Evolutionary conservation across 768 basidiomycete genomes (phyloP).

Genomic region (Dentipellis sp.): DNA sequence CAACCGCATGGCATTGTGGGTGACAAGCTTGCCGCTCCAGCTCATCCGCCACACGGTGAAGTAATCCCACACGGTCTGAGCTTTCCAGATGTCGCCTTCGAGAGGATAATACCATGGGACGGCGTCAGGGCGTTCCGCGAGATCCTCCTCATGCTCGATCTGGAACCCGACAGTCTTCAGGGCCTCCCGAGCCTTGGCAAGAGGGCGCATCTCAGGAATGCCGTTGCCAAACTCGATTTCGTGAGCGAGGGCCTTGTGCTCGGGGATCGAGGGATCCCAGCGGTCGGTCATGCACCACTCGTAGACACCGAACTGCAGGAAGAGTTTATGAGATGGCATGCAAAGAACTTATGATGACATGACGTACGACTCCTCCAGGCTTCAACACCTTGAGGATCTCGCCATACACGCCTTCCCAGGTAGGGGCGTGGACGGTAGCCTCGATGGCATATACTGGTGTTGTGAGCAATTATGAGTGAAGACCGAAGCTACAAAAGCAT

Average conservation of each 20-base stretch:
- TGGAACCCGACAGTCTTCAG: slow-evolving; percentile 78
- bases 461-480: slow-evolving; percentile 1
- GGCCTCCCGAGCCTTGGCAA: slow-evolving; percentile 62
- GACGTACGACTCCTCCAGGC: slow-evolving; percentile 85
- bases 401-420: slow-evolving; percentile 91
- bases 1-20: slow-evolving; percentile 67
- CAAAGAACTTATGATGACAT: neutral
- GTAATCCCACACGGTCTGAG: slow-evolving; percentile 90
- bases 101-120: slow-evolving; percentile 96
- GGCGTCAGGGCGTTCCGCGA: slow-evolving; percentile 73
- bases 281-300: slow-evolving; percentile 98
- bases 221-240: slow-evolving; percentile 92
- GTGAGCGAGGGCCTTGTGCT: slow-evolving; percentile 88
- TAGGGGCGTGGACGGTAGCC: slow-evolving; percentile 93
- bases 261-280: slow-evolving; percentile 80
- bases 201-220: slow-evolving; percentile 92
- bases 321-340: slow-evolving; percentile 1
- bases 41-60: slow-evolving; percentile 87
- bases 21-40: slow-evolving; percentile 76
- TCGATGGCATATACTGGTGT: slow-evolving; percentile 90
- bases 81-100: slow-evolving; percentile 87
- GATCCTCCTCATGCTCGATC: slow-evolving; percentile 87
- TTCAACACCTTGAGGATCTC: slow-evolving; percentile 91
- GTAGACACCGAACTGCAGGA: slow-evolving; percentile 83
- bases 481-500: neutral